phyloP scores from a whole-genome alignment of 1,139 yeast species.

The Sugiyamaella sp. region DNA sequence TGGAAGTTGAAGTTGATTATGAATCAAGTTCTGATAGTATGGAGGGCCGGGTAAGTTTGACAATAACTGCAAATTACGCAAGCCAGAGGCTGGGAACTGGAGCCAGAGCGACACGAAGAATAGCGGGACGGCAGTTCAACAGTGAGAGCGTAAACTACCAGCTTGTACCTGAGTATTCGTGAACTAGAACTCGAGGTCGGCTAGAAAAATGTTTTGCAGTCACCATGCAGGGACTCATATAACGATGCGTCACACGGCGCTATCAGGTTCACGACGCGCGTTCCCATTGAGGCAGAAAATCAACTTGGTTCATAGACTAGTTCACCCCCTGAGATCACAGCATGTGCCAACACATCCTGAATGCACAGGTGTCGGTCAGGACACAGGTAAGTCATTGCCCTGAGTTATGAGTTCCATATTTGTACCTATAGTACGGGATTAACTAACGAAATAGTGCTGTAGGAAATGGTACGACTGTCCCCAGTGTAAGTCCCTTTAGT shows the following conservation, averaged over 20 bases:
- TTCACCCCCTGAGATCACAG: slow-evolving; percentile 13
- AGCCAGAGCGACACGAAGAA: too few species aligned
- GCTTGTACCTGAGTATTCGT: too few species aligned
- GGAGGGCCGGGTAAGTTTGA: not conserved
- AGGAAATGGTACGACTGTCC: slow-evolving; percentile 46
- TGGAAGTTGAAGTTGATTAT: slow-evolving; percentile 1
- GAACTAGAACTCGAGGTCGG: not conserved
- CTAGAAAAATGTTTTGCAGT: not conserved
- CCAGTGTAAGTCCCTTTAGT: slow-evolving; percentile 35
- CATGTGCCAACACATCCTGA: slow-evolving; percentile 44
- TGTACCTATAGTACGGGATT: too few species aligned
- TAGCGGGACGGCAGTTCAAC: too few species aligned
- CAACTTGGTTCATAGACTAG: not conserved
- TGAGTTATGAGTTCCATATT: not conserved
- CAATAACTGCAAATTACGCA: not conserved
- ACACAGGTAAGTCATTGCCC: slow-evolving; percentile 36
- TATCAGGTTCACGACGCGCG: slow-evolving; percentile 9
- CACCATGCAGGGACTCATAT: not conserved
- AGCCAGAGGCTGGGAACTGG: too few species aligned
- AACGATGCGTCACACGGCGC: slow-evolving; percentile 3
- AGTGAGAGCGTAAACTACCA: too few species aligned
- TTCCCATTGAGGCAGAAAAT: too few species aligned
- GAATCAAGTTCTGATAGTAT: not conserved
- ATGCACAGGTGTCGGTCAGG: slow-evolving; percentile 46
- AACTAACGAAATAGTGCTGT: slow-evolving; percentile 36